Percentiles rank a stretch among this genome's conserved stretches.
Conservation (phyloP, 2,329 filamentous ascomycete species). For the Sphaerostilbella broomeana region DNA sequence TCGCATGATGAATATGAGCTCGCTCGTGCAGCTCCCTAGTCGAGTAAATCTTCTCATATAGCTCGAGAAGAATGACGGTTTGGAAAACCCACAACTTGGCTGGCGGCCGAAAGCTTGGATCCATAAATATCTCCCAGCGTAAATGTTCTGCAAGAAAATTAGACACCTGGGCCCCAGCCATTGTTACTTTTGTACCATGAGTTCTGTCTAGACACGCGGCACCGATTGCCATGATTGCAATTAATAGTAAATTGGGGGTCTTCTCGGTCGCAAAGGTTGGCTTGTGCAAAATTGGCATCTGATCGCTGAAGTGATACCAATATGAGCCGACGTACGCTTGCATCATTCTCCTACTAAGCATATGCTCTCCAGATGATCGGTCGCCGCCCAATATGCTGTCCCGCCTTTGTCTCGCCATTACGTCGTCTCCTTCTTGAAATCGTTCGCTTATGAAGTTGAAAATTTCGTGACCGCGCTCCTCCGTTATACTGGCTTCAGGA, state of each 20-base stretch:
- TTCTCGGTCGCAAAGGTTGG: conserved; percentile 87
- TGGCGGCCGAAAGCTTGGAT: conserved; percentile 80
- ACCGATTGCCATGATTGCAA: conserved; percentile 88
- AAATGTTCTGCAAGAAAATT: conserved; percentile 90
- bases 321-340: conserved; percentile 89
- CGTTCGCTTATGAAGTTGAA: conserved; percentile 73
- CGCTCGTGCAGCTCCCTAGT: conserved; percentile 87
- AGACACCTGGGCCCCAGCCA: conserved; percentile 73
- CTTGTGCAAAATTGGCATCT: conserved; percentile 89
- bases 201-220: conserved; percentile 82
- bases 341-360: conserved; percentile 89
- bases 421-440: conserved; percentile 72
- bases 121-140: conserved; percentile 94
- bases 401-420: conserved; percentile 66
- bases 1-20: conserved; percentile 94
- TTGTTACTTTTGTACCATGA: conserved; percentile 65
- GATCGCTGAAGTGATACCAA: conserved; percentile 91
- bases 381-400: conserved; percentile 75
- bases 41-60: conserved; percentile 98
- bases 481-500: conserved; percentile 74
- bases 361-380: conserved; percentile 55
- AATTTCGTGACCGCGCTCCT: conserved; percentile 78
- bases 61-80: conserved; percentile 76
- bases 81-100: conserved; percentile 97
- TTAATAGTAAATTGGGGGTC: conserved; percentile 74